Evolutionary conservation across 129 eudicot species (phyloP), one percentile per base, ranked within the genome.

Genomic region (Saposhnikovia divaricata): DNA sequence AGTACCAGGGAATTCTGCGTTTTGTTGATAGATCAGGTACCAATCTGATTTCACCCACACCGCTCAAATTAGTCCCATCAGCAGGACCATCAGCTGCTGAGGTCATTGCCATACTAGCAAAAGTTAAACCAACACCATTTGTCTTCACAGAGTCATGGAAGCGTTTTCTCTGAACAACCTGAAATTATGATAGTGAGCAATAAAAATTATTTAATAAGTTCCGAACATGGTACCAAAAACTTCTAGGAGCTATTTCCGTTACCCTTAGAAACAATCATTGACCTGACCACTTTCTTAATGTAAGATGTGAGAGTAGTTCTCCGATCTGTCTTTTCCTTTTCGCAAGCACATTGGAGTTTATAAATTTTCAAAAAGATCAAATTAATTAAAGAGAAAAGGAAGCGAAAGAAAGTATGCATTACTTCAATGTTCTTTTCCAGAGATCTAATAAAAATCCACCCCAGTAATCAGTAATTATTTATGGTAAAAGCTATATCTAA

Each of bases 21-120:
- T 87, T 87, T 63, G 99, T 96, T 83, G 99, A 89, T 80, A 92
- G 46, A 85, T 96, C 98, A 13, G 99, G 98, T 69, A 92, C 80
- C 83, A 96, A 87, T 85, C 95, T 89, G 82, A 92, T 96, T 85
- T 92, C 97, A 72, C 99, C 99, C 25, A 89, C 89, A 82, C 93
- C 97, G 37, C 84, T 88, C 75, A 96, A 88, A 82, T 89, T 88
- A 86, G 92, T 87, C 51, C 79, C 97, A 76, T 87, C 96, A 82
- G 97, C 97, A 71, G 97, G 93, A 47, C 86, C 88, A 82, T 96
- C 99, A 78, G 48, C 69, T 65, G 79, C 80, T 43, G 99, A 92
- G 76, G 85, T 83, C 95, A 96, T 89, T 53, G 82, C 98, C 99
- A 96, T 96, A 47, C 86, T 83, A 15, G 97, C 99, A 86, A 85